Evolutionary conservation across 2,329 filamentous ascomycete genomes (phyloP), one percentile per base, ranked within the genome.

Genomic region (Diplocarpon rosae): DNA sequence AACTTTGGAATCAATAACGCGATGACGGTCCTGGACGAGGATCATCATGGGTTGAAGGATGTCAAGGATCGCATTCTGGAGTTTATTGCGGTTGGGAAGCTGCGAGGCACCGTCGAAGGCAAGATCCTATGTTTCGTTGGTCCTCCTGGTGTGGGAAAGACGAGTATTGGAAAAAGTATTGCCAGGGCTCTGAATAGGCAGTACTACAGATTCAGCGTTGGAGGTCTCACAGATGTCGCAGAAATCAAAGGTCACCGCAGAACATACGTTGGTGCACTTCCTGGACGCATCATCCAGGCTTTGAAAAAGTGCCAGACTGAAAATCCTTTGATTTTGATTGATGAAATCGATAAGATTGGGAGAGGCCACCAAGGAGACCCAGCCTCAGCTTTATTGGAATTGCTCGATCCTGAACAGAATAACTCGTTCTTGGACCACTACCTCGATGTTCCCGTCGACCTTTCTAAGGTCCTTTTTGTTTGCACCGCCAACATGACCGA

Each of bases 401-500:
- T 98, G 40, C 78, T 98, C 14, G 92, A 98, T 55, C 92, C 92
- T 0, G 92, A 98, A 65, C 92, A 98, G 63, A 98, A 98, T 68
- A 88, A 73, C 61, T 95, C 89, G 17, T 98, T 98, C 75, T 66
- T 98, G 52, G 92, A 98, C 57, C 92, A 98, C 65, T 98, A 98
- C 68, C 87, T 98, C 76, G 92, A 98, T 63, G 88, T 98, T 0
- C 92, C 92, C 0, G 90, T 98, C 5, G 92, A 98, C 62, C 72
- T 98, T 40, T 95, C 89, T 40, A 96, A 96, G 68, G 92, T 98
- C 2, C 74, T 98, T 16, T 98, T 98, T 62, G 92, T 98, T 34
- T 98, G 92, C 72, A 98, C 92, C 12, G 92, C 92, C 48, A 98
- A 98, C 65, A 93, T 96, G 83, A 95, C 89, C 0, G 92, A 98